Percentiles rank a stretch among this genome's conserved stretches.
phyloP scores from a whole-genome alignment of 257 asterid genomes.

The Capsicum baccatum region DNA sequence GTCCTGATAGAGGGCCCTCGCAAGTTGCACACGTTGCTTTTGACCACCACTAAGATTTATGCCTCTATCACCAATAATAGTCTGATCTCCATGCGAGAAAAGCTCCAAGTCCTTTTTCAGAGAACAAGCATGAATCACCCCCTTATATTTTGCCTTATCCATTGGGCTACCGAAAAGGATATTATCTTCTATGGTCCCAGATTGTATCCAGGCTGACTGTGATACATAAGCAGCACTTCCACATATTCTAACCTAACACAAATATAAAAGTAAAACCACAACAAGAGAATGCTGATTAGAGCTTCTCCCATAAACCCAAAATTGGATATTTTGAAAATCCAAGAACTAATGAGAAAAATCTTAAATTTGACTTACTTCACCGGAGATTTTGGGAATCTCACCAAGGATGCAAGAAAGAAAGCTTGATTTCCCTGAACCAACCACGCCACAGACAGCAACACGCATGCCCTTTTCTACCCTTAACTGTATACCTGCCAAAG shows the following conservation, averaged over 20 bases:
- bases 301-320: background rate
- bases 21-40: conserved; percentile 97
- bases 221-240: conserved; percentile 95
- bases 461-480: conserved; percentile 71
- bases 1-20: conserved; percentile 95
- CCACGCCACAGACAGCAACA: conserved; percentile 78
- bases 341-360: conserved; percentile 1
- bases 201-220: conserved; percentile 98
- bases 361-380: conserved; percentile 63
- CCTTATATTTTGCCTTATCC: conserved; percentile 91
- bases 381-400: conserved; percentile 70
- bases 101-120: conserved; percentile 90
- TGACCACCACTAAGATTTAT: conserved; percentile 99
- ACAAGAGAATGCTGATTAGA: conserved; percentile 27
- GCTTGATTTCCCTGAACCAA: conserved; percentile 84
- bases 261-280: conserved; percentile 23
- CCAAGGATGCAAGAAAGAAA: conserved; percentile 80
- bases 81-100: conserved; percentile 95
- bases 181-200: conserved; percentile 94
- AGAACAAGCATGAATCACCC: conserved; percentile 88
- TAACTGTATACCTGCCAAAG: conserved; percentile 56
- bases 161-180: conserved; percentile 94
- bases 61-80: conserved; percentile 98
- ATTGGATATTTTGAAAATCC: conserved; percentile 19
- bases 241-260: conserved; percentile 75